Percentiles rank a stretch among this genome's conserved stretches.
Evolutionary conservation across 2,329 filamentous ascomycete genomes (phyloP).

Genomic region (Trichoderma sp.): DNA sequence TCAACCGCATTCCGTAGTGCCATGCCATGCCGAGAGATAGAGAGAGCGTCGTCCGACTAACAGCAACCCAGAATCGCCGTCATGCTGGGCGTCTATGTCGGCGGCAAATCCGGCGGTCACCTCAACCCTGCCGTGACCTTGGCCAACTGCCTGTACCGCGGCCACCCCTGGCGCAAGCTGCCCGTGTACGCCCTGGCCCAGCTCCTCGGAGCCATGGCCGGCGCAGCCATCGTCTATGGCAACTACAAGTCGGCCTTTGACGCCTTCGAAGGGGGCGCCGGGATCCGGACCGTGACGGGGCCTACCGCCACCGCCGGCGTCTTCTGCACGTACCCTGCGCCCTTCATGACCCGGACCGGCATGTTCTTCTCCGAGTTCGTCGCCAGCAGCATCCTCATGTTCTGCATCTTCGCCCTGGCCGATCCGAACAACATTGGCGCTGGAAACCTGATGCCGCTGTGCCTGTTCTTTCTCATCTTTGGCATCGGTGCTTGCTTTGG

Average conservation of each 20-base stretch:
- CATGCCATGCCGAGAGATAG: not conserved
- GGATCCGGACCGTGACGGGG: slow-evolving; percentile 62
- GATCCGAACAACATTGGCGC: slow-evolving; percentile 60
- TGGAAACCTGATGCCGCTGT: slow-evolving; percentile 58
- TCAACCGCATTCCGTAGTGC: not conserved
- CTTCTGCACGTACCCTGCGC: slow-evolving; percentile 72
- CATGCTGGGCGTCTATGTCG: slow-evolving; percentile 70
- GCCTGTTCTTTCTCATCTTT: slow-evolving; percentile 72
- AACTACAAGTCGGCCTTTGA: slow-evolving; percentile 69
- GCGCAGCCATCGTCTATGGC: slow-evolving; percentile 60
- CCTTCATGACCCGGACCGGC: slow-evolving; percentile 65
- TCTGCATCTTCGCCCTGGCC: slow-evolving; percentile 70
- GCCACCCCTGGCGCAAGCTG: slow-evolving; percentile 69
- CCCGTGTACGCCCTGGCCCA: slow-evolving; percentile 69
- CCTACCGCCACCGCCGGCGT: slow-evolving; percentile 66
- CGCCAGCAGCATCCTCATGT: slow-evolving; percentile 68
- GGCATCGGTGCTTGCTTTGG: slow-evolving; percentile 73
- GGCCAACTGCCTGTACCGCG: slow-evolving; percentile 67
- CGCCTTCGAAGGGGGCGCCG: slow-evolving; percentile 60
- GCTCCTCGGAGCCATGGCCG: slow-evolving; percentile 67
- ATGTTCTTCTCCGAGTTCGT: slow-evolving; percentile 75
- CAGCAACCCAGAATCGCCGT: slow-evolving; percentile 57
- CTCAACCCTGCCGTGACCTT: slow-evolving; percentile 73
- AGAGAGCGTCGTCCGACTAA: slow-evolving; percentile 1
- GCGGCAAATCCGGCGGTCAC: slow-evolving; percentile 66